These are phyloP conservation scores for Penicillium roqueforti DNA, from an alignment of 495 filamentous ascomycete genomes.

Conservation along the genomic window DNA sequence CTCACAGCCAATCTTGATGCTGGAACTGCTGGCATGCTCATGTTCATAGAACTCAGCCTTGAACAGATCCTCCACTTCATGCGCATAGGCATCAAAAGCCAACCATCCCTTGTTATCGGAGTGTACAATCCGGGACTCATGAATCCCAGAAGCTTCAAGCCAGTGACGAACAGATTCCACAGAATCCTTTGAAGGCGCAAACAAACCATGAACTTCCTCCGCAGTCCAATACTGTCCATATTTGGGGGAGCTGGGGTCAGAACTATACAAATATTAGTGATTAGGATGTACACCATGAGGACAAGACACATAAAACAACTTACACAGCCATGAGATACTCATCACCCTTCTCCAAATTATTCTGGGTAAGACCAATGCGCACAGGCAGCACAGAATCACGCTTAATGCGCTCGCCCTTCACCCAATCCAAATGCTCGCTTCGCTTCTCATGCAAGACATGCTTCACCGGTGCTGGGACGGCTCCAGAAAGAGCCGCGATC, in stretches of 20 bases:
- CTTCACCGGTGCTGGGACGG: constrained; percentile 31
- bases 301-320: neutral
- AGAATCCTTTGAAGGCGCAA: constrained; percentile 48
- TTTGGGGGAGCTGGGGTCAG: constrained; percentile 53
- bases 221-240: constrained; percentile 62
- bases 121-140: constrained; percentile 40
- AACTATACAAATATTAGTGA: constrained; percentile 45
- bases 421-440: constrained; percentile 26
- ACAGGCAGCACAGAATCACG: constrained; percentile 25
- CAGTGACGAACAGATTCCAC: constrained; percentile 42
- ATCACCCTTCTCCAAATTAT: constrained; percentile 28
- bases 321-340: constrained; percentile 28
- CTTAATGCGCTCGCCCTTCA: constrained; percentile 30
- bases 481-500: constrained; percentile 25
- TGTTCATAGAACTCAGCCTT: constrained; percentile 57
- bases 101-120: constrained; percentile 54
- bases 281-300: constrained; percentile 16
- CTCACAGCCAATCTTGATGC: constrained; percentile 48
- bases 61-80: constrained; percentile 54
- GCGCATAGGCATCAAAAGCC: constrained; percentile 51
- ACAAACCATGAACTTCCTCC: constrained; percentile 52
- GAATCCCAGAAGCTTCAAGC: constrained; percentile 48
- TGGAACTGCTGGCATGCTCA: constrained; percentile 40
- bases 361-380: constrained; percentile 30
- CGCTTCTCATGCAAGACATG: constrained; percentile 44